Evolutionary conservation across 345 rosid genomes (phyloP).

Genomic region (Rubroshorea leprosula): DNA sequence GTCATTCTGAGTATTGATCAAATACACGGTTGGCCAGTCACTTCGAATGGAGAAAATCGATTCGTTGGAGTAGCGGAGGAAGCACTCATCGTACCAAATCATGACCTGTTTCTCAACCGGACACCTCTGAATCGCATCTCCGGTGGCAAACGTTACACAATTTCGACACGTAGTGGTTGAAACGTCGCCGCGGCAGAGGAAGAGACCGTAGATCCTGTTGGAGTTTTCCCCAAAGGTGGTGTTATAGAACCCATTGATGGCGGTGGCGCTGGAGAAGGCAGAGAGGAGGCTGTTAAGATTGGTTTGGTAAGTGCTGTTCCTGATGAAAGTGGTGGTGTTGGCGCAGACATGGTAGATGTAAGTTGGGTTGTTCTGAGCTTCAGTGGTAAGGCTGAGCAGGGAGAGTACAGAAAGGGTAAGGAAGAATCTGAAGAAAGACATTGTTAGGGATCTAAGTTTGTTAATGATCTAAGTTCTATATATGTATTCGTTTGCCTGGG

Average conservation of each 20-base stretch:
- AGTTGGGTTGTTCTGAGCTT: neutral
- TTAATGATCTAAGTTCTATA: too few relatives aligned
- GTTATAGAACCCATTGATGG: too few relatives aligned
- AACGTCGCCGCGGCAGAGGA: too few relatives aligned
- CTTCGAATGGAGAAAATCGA: slow-evolving; percentile 19
- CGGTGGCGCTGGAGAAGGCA: slow-evolving; percentile 1
- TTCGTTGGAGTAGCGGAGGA: neutral
- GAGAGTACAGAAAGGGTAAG: neutral
- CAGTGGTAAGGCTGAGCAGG: neutral
- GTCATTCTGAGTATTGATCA: slow-evolving; percentile 14
- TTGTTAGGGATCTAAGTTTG: too few relatives aligned
- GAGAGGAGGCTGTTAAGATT: slow-evolving; percentile 17
- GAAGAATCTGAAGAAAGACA: neutral
- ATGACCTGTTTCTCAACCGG: slow-evolving; percentile 22
- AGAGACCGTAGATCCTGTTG: too few relatives aligned
- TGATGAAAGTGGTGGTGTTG: slow-evolving; percentile 10
- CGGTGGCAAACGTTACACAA: slow-evolving; percentile 28
- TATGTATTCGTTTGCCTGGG: too few relatives aligned
- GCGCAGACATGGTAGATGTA: neutral
- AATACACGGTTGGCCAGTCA: neutral
- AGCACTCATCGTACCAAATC: too few relatives aligned
- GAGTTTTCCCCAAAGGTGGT: too few relatives aligned
- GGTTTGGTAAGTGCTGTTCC: slow-evolving; percentile 17
- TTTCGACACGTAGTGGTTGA: neutral
- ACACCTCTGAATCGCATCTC: slow-evolving; percentile 20